Conservation (phyloP, 2,329 filamentous ascomycete genomes). For the Hymenoscyphus linearis region DNA sequence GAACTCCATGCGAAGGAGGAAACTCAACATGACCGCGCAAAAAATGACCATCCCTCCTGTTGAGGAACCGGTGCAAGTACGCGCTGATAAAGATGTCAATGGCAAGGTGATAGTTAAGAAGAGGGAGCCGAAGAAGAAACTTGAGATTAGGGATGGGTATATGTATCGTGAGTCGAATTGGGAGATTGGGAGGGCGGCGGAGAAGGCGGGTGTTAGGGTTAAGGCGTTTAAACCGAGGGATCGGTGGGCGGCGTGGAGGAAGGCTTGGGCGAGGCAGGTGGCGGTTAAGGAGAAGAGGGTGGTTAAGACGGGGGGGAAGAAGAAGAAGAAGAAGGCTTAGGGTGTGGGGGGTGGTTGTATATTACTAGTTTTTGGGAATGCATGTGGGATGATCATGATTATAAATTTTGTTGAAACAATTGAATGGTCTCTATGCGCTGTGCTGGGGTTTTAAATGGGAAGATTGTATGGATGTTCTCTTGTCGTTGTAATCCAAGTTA, state of each 20-base stretch:
- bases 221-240: constrained; percentile 51
- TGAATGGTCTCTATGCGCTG: background rate
- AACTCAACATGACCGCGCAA: constrained; percentile 65
- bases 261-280: constrained; percentile 45
- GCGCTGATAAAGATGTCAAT: constrained; percentile 15
- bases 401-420: background rate
- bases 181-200: constrained; percentile 59
- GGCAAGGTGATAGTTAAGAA: constrained; percentile 16
- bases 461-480: background rate
- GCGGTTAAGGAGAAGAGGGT: constrained; percentile 49
- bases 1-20: constrained; percentile 68
- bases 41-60: constrained; percentile 36
- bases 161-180: constrained; percentile 63
- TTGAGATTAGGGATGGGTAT: constrained; percentile 50
- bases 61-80: constrained; percentile 6
- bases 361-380: background rate
- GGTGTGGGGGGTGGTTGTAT: background rate
- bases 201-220: constrained; percentile 53
- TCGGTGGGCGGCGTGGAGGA: constrained; percentile 59
- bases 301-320: constrained; percentile 37
- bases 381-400: background rate
- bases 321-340: constrained; percentile 10
- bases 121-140: constrained; percentile 32
- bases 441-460: background rate
- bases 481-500: background rate